Percentiles rank a stretch among this genome's conserved stretches.
Evolutionary conservation across 1,284 basidiomycete species (phyloP).

Genomic region (Cryptococcus sp.): DNA sequence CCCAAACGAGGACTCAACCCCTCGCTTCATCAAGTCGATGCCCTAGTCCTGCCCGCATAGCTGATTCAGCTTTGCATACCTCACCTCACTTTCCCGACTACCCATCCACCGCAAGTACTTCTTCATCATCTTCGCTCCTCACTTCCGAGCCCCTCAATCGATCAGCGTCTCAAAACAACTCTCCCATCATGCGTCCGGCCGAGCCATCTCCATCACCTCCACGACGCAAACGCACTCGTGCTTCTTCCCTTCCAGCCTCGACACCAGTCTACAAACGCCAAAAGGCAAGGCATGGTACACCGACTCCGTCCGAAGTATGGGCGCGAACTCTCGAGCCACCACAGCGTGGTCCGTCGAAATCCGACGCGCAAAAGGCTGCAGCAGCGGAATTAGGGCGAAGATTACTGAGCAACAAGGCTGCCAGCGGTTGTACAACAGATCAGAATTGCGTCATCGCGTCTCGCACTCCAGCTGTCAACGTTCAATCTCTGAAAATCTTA

Average conservation of each 20-base stretch:
- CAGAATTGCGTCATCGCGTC: constrained; percentile 30
- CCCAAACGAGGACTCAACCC: constrained; percentile 9
- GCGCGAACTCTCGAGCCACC: constrained; percentile 12
- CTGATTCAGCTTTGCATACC: constrained; percentile 3
- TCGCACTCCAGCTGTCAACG: constrained; percentile 70
- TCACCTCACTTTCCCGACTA: background rate
- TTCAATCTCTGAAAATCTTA: constrained; percentile 77
- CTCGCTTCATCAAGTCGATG: constrained; percentile 15
- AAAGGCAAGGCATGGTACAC: constrained; percentile 18
- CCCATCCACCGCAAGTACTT: background rate
- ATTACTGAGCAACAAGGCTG: constrained; percentile 10
- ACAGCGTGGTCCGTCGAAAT: constrained; percentile 6
- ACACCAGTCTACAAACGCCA: constrained; percentile 22
- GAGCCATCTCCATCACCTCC: background rate
- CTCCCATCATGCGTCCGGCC: constrained; percentile 9
- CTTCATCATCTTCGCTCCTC: constrained; percentile 24
- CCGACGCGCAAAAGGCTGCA: constrained; percentile 16
- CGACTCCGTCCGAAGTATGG: constrained; percentile 21
- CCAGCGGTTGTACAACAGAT: constrained; percentile 1
- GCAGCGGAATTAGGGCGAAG: constrained; percentile 16
- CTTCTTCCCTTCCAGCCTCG: constrained; percentile 20
- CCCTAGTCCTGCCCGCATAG: constrained; percentile 13
- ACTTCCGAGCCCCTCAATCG: constrained; percentile 38
- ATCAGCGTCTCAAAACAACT: constrained; percentile 15
- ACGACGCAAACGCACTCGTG: constrained; percentile 14